These are phyloP conservation scores for Penicillium sp. DNA, from an alignment of 2,329 filamentous ascomycete species.

Conservation along the genomic window DNA sequence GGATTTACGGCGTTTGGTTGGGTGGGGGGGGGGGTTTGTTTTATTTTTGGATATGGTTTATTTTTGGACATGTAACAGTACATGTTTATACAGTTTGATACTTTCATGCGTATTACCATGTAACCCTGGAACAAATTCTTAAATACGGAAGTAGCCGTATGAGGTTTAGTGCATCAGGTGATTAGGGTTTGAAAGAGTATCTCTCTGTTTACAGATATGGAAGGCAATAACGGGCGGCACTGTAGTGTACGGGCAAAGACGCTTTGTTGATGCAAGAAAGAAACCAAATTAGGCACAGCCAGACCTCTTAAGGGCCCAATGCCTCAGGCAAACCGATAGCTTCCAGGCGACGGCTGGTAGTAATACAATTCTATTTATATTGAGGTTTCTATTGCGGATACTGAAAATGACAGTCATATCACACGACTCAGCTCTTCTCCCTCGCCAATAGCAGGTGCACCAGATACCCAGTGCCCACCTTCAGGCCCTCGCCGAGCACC, in stretches of 20 bases:
- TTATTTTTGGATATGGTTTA: no score
- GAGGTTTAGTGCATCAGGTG: slow-evolving; percentile 2
- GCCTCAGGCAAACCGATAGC: neutral
- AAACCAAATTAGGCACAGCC: neutral
- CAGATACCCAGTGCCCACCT: slow-evolving; percentile 71
- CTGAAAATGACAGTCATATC: neutral
- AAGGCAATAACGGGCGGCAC: slow-evolving; percentile 15
- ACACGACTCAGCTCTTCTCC: slow-evolving; percentile 3
- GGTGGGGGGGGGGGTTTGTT: no score
- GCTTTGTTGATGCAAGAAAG: neutral
- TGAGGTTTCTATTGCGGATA: neutral
- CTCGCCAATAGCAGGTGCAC: slow-evolving; percentile 75
- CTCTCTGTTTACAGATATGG: slow-evolving; percentile 9
- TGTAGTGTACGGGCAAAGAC: neutral
- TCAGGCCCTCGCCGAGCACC: slow-evolving; percentile 60
- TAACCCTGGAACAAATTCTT: no score
- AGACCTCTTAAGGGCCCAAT: neutral
- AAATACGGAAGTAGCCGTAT: neutral
- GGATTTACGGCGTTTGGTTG: no score
- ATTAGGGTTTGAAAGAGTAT: slow-evolving; percentile 12
- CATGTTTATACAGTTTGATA: no score
- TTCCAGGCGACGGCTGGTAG: neutral
- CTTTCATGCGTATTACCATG: no score
- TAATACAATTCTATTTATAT: neutral
- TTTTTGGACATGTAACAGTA: no score